Base-by-base conservation (phyloP, 441 rosid species). In the Populus hybrid region DNA sequence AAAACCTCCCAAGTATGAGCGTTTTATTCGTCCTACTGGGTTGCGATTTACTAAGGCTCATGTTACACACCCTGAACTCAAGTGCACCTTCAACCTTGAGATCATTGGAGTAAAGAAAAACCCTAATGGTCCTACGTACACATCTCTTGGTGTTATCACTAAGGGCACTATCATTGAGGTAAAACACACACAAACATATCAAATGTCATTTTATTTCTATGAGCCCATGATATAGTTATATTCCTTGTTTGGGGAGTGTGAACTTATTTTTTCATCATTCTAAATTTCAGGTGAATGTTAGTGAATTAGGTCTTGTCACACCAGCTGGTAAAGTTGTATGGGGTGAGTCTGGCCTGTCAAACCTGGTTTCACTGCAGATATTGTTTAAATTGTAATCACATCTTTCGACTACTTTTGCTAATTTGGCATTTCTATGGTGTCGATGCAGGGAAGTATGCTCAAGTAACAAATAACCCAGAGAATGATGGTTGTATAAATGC, bases 1-100 rank as follows among this genome's bases (percentile, higher is more conserved):
- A 82, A 96, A 96, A 76, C 98, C 99, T 67, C 99, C 99, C 30
- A 96, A 96, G 88, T 96, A 96, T 21, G 99, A 96, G 89, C 89
- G 94, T 4, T 96, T 96, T 84, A 96, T 96, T 70, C 93, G 94
- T 23, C 98, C 97, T 53, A 86, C 99, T n/a, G 99, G 99, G 1
- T 71, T 94, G 80, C 90, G 97, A 67, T 92, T 96, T 84, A 91
- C 89, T 35, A 92, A 92, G 84, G 97, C 98, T 38, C 96, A 94
- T 69, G 96, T 96, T 16, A 96, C 97, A 2, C 99, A 96, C 72
- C 98, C 98, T 73, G 98, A 96, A 65, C 92, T 96, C 2, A 96
- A 89, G 72, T 91, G 95, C 79, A 91, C 99, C 50, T 92, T 94
- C 88, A 87, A 91, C 84, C 95, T 96, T 11, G 94, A 92, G 77